A percentile compares a stretch with the other conserved stretches of the same genome.
phyloP scores from a whole-genome alignment of 306 rosid genomes.

The Abrus precatorius region DNA sequence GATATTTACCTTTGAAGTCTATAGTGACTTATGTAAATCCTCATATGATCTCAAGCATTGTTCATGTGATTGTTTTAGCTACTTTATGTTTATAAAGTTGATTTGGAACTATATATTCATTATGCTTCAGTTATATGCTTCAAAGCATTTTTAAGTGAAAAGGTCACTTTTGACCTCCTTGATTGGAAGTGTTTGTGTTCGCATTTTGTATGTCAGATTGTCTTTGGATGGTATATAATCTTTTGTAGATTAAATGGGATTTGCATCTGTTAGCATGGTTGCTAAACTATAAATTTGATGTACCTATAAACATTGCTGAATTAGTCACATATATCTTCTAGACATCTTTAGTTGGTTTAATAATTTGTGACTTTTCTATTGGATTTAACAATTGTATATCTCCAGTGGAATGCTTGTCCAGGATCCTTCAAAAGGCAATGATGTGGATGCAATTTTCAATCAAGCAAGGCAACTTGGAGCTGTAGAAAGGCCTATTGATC shows the following conservation, averaged over 20 bases:
- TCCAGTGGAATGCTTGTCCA: constrained; percentile 92
- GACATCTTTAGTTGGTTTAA: constrained; percentile 13
- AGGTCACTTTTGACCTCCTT: neutral
- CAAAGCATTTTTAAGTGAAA: neutral
- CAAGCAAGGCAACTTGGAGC: constrained; percentile 80
- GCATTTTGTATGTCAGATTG: constrained; percentile 12
- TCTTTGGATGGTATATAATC: neutral
- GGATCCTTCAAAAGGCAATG: constrained; percentile 79
- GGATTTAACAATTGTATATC: constrained; percentile 36
- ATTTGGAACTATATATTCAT: too few relatives aligned
- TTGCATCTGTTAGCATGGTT: constrained; percentile 9
- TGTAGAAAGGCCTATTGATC: constrained; percentile 71
- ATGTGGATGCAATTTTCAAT: constrained; percentile 75
- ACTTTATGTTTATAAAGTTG: constrained; percentile 28
- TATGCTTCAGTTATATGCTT: neutral
- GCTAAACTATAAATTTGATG: neutral
- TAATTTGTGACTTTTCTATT: neutral
- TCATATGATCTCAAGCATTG: constrained; percentile 1
- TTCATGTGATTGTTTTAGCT: constrained; percentile 14
- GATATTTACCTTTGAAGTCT: neutral
- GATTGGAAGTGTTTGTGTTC: neutral
- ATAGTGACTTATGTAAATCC: neutral
- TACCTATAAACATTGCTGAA: neutral
- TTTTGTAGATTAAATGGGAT: neutral
- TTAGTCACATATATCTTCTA: neutral